Conservation (phyloP, 352 stramenopile genomes). For the Globisporangium echinulatum region DNA sequence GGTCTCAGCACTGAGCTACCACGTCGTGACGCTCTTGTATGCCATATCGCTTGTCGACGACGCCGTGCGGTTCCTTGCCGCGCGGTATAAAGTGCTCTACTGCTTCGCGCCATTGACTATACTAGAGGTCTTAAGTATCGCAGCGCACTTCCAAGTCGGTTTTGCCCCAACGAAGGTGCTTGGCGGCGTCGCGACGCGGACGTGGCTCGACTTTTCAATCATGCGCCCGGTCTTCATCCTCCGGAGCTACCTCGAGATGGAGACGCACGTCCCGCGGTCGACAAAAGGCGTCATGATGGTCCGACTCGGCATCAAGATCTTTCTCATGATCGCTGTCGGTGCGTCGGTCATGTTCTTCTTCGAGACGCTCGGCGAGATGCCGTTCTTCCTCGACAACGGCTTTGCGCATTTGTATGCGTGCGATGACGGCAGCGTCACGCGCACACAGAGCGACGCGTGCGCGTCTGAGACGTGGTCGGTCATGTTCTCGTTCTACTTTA, state of each 20-base stretch:
- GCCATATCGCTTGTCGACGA: slow-evolving; percentile 52
- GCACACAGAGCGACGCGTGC: slow-evolving; percentile 35
- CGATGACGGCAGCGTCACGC: slow-evolving; percentile 49
- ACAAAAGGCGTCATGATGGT: slow-evolving; percentile 81
- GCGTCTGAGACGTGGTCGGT: slow-evolving; percentile 72
- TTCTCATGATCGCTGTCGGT: slow-evolving; percentile 79
- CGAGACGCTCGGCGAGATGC: slow-evolving; percentile 82
- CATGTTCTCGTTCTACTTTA: slow-evolving; percentile 89
- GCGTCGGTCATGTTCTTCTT: slow-evolving; percentile 82
- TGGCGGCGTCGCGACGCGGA: slow-evolving; percentile 47
- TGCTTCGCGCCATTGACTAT: slow-evolving; percentile 71
- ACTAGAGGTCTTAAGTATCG: slow-evolving; percentile 65
- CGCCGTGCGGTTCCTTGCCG: slow-evolving; percentile 69
- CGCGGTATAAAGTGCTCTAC: slow-evolving; percentile 76
- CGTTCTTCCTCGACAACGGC: slow-evolving; percentile 67
- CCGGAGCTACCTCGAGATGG: slow-evolving; percentile 80
- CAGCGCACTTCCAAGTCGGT: slow-evolving; percentile 68
- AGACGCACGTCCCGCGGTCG: slow-evolving; percentile 58
- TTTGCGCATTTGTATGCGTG: slow-evolving; percentile 82
- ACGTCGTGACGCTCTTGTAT: slow-evolving; percentile 62
- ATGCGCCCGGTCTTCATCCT: slow-evolving; percentile 80
- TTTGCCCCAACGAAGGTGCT: slow-evolving; percentile 61
- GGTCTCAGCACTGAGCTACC: slow-evolving; percentile 57
- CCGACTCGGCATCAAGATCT: slow-evolving; percentile 67
- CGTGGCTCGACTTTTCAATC: slow-evolving; percentile 84